Evolutionary conservation across 2,329 filamentous ascomycete species (phyloP).

Genomic region (Aspergillus flavus): DNA sequence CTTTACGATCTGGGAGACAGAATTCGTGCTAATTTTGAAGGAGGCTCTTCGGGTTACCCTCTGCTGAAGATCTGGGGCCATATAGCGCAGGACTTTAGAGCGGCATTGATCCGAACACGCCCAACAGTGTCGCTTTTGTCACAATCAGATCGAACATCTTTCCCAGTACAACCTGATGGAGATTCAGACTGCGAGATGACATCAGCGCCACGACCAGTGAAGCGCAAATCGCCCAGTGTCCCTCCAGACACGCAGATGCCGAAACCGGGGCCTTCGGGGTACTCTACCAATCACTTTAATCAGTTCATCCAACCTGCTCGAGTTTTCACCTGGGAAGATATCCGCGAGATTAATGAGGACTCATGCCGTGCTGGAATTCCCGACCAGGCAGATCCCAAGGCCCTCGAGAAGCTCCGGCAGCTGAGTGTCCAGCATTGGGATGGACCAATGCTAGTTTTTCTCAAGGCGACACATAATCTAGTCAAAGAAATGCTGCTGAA

Average conservation of each 20-base stretch:
- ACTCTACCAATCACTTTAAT: conserved; percentile 27
- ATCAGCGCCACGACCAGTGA: conserved; percentile 10
- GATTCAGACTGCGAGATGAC: conserved; percentile 33
- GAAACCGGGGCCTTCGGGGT: conserved; percentile 5
- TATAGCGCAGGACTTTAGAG: conserved; percentile 56
- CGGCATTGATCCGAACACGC: conserved; percentile 48
- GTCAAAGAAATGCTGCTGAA: conserved; percentile 42
- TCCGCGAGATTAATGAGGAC: conserved; percentile 58
- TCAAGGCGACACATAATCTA: conserved; percentile 32
- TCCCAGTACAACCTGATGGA: conserved; percentile 28
- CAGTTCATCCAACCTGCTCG: conserved; percentile 21
- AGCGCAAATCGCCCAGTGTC: conserved; percentile 25
- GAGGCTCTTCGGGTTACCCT: conserved; percentile 45
- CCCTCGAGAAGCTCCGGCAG: conserved; percentile 61
- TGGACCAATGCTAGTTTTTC: conserved; percentile 50
- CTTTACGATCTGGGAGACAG: conserved; percentile 60
- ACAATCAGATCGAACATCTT: conserved; percentile 36
- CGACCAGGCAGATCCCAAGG: conserved; percentile 60
- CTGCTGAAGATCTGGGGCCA: conserved; percentile 48
- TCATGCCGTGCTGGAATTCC: conserved; percentile 62
- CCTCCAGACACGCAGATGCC: conserved; percentile 1
- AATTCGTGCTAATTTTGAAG: conserved; percentile 58
- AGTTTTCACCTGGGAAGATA: conserved; percentile 39
- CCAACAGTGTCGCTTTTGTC: conserved; percentile 37
- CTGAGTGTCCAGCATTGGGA: conserved; percentile 63